Percentiles rank a stretch among this genome's conserved stretches.
Evolutionary conservation across 2,329 filamentous ascomycete species (phyloP).

Genomic region (Tothia fuscella): DNA sequence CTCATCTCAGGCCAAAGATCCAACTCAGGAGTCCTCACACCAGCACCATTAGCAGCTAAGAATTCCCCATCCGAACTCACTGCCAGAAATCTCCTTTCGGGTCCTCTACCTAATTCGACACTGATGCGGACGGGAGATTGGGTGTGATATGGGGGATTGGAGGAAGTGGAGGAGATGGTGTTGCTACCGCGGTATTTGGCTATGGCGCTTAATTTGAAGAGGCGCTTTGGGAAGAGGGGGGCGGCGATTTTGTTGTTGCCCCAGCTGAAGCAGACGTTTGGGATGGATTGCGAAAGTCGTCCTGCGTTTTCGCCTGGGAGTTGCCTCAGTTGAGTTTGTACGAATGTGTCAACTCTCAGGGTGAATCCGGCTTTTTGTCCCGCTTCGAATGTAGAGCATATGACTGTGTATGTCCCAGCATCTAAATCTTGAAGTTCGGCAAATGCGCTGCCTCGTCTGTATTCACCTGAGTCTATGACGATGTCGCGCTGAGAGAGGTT

Average conservation of each 20-base stretch:
- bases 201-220: constrained; percentile 49
- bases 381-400: constrained; percentile 82
- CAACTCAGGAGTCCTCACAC: constrained; percentile 57
- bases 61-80: constrained; percentile 63
- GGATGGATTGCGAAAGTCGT: constrained; percentile 49
- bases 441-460: constrained; percentile 66
- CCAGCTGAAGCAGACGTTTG: constrained; percentile 37
- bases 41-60: constrained; percentile 51
- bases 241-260: constrained; percentile 42
- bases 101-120: constrained; percentile 60
- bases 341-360: constrained; percentile 58
- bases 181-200: constrained; percentile 22
- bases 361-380: constrained; percentile 64
- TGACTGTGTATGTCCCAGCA: constrained; percentile 69
- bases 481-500: constrained; percentile 64
- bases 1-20: constrained; percentile 57
- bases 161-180: constrained; percentile 10
- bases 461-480: constrained; percentile 74
- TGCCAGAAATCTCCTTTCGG: constrained; percentile 52
- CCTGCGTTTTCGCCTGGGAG: constrained; percentile 68
- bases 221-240: constrained; percentile 30
- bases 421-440: constrained; percentile 50
- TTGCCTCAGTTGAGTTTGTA: constrained; percentile 42
- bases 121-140: constrained; percentile 52
- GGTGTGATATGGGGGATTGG: constrained; percentile 8